Percentiles rank a stretch among this genome's conserved stretches.
Evolutionary conservation across 176 grass and related monocot species (phyloP).

Genomic region (Triticum monococcum): DNA sequence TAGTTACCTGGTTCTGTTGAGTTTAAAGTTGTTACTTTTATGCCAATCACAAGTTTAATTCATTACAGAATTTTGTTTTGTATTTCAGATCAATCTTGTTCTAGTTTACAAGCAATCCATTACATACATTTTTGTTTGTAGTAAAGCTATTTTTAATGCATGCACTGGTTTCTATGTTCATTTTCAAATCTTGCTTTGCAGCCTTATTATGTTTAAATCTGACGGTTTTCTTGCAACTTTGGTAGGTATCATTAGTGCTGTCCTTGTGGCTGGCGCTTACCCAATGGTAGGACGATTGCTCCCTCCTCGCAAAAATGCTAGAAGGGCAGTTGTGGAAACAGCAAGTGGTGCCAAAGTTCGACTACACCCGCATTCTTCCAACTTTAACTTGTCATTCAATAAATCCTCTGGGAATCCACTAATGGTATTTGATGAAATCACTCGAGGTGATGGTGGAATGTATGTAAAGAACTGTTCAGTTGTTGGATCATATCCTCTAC

Average conservation of each 20-base stretch:
- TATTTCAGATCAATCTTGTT: not conserved
- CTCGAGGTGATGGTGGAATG: slow-evolving; percentile 75
- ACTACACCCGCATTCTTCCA: slow-evolving; percentile 80
- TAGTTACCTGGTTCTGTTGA: not conserved
- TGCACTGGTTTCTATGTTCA: not conserved
- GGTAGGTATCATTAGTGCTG: slow-evolving; percentile 80
- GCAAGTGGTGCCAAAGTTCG: slow-evolving; percentile 80
- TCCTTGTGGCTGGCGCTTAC: slow-evolving; percentile 79
- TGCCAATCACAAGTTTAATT: not conserved
- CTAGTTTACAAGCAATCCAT: slow-evolving; percentile 4
- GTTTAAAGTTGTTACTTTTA: not conserved
- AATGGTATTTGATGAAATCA: slow-evolving; percentile 90
- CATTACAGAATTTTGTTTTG: not conserved
- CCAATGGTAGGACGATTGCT: slow-evolving; percentile 89
- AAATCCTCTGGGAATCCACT: slow-evolving; percentile 50
- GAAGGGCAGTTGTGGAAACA: slow-evolving; percentile 60
- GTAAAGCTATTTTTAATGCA: not conserved
- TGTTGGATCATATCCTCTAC: slow-evolving; percentile 65
- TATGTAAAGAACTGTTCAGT: slow-evolving; percentile 82
- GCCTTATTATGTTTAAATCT: not conserved
- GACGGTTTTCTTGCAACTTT: slow-evolving; percentile 16
- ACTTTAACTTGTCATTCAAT: slow-evolving; percentile 57
- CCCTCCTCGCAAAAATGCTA: slow-evolving; percentile 52
- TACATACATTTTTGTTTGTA: not conserved
- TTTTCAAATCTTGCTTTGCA: slow-evolving; percentile 4